Evolutionary conservation across 306 rosid species (phyloP).

Genomic region (Trichosanthes cucumerina): DNA sequence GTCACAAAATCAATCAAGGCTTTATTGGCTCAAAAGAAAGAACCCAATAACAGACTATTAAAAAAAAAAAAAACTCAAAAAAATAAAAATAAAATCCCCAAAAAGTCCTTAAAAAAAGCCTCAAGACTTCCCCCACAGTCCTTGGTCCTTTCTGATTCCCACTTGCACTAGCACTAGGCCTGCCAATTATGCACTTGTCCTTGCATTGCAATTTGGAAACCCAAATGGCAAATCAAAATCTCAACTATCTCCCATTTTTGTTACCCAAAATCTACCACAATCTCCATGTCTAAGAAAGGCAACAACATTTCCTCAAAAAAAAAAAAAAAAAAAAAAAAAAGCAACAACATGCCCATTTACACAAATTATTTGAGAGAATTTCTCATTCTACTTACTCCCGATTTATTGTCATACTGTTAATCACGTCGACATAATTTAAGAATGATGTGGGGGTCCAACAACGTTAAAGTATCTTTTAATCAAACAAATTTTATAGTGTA

Average conservation of each 20-base stretch:
- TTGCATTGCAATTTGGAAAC: not conserved
- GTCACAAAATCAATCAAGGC: conserved; percentile 3
- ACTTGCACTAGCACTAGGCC: not conserved
- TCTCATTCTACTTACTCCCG: too few relatives aligned
- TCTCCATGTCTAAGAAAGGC: not conserved
- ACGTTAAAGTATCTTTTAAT: too few relatives aligned
- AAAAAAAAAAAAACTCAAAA: not conserved
- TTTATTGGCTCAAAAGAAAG: not conserved
- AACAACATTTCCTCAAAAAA: too few relatives aligned
- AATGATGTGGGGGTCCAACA: too few relatives aligned
- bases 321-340: too few relatives aligned
- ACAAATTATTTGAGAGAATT: too few relatives aligned
- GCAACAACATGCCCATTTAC: not conserved
- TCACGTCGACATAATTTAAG: too few relatives aligned
- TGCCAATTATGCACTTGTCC: conserved; percentile 5
- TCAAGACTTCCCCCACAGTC: not conserved
- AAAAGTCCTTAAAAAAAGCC: not conserved
- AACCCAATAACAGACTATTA: not conserved
- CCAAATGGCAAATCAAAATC: not conserved
- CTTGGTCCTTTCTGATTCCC: conserved; percentile 4
- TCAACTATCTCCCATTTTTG: not conserved
- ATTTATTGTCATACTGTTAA: too few relatives aligned
- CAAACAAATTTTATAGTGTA: too few relatives aligned
- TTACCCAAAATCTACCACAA: not conserved
- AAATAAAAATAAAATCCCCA: not conserved